Conservation (phyloP, 371 early-diverging fungal species). For the Mortierella sp. region DNA sequence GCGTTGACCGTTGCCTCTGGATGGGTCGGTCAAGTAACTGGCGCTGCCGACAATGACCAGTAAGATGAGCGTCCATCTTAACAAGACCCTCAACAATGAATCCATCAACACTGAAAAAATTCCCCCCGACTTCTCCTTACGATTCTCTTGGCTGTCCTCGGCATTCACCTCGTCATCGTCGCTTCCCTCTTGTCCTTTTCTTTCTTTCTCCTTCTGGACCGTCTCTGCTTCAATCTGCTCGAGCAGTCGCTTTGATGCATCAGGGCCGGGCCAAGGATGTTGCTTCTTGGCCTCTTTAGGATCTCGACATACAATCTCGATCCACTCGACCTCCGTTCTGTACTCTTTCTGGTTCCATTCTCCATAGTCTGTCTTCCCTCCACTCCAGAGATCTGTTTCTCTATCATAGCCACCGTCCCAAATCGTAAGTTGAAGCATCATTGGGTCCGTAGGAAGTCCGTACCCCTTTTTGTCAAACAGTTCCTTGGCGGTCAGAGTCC, state of each 20-base stretch:
- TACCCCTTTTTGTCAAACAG: constrained; percentile 3
- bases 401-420: constrained; percentile 36
- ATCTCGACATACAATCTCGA: constrained; percentile 31
- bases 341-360: constrained; percentile 28
- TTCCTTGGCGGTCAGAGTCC: constrained; percentile 30
- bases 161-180: constrained; percentile 15
- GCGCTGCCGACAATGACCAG: constrained; percentile 35
- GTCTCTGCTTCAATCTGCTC: constrained; percentile 7
- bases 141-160: constrained; percentile 8
- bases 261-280: constrained; percentile 44
- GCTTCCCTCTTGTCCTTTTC: neutral
- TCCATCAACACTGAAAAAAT: neutral
- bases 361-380: constrained; percentile 36
- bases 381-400: constrained; percentile 28
- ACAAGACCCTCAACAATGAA: constrained; percentile 20
- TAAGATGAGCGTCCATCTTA: constrained; percentile 38
- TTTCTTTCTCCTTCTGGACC: constrained; percentile 1
- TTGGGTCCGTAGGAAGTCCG: constrained; percentile 26
- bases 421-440: constrained; percentile 42
- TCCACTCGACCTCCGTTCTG: constrained; percentile 18
- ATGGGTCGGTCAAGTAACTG: constrained; percentile 35
- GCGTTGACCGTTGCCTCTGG: constrained; percentile 3
- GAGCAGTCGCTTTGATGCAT: constrained; percentile 31
- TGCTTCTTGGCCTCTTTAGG: constrained; percentile 30
- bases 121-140: constrained; percentile 1